Conservation (phyloP, 257 asterid species). For the Primulina tabacum region DNA sequence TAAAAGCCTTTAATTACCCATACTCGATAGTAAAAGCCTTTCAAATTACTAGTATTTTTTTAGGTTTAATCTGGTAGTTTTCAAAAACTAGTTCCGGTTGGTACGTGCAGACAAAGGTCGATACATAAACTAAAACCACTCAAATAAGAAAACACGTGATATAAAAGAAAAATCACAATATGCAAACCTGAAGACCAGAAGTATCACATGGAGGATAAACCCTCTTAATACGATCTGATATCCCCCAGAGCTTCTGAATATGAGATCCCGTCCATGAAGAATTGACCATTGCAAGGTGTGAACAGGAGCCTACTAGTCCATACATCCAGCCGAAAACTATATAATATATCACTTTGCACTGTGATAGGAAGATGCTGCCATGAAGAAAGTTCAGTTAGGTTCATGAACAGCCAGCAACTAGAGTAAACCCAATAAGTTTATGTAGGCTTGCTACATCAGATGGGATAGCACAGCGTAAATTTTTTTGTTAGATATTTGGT, state of each 20-base stretch:
- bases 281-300: slow-evolving; percentile 90
- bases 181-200: slow-evolving; percentile 77
- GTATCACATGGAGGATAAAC: slow-evolving; percentile 98
- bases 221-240: slow-evolving; percentile 61
- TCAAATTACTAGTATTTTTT: slow-evolving; percentile 1
- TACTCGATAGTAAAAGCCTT: not conserved
- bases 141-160: slow-evolving; percentile 6
- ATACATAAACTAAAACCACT: not conserved
- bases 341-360: slow-evolving; percentile 69
- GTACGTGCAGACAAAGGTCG: not conserved
- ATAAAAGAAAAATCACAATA: slow-evolving; percentile 15
- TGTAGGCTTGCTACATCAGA: slow-evolving; percentile 5
- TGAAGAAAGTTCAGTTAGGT: slow-evolving; percentile 28
- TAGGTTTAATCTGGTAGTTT: not conserved
- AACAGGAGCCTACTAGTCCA: slow-evolving; percentile 76
- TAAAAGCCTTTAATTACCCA: slow-evolving; percentile 8
- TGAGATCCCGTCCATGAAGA: slow-evolving; percentile 95
- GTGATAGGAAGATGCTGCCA: slow-evolving; percentile 63
- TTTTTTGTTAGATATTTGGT: not conserved
- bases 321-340: slow-evolving; percentile 82
- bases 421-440: slow-evolving; percentile 5
- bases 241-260: slow-evolving; percentile 89
- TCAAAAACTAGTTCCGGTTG: not conserved
- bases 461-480: not conserved
- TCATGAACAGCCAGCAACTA: slow-evolving; percentile 17